phyloP scores from a whole-genome alignment of 352 stramenopile genomes.

The Phytophthora syringae region DNA sequence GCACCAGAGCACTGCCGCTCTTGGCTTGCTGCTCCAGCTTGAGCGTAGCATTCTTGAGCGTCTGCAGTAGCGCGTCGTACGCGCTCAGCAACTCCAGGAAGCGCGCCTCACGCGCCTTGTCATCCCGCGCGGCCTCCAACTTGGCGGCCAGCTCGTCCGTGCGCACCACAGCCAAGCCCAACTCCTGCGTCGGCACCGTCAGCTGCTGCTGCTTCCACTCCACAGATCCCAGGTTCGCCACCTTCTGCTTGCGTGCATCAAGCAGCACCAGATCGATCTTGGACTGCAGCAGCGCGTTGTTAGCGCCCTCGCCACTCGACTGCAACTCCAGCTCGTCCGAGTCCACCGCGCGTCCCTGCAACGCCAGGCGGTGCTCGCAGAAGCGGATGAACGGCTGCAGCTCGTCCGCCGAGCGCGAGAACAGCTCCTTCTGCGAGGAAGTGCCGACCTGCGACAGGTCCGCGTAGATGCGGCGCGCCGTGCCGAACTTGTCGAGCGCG shows the following conservation, averaged over 20 bases:
- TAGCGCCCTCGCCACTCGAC: conserved; percentile 67
- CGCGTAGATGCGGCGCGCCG: conserved; percentile 84
- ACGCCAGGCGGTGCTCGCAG: conserved; percentile 78
- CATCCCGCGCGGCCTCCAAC: conserved; percentile 54
- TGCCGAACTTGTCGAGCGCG: conserved; percentile 83
- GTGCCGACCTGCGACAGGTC: conserved; percentile 85
- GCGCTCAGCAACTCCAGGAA: conserved; percentile 78
- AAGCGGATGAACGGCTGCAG: conserved; percentile 88
- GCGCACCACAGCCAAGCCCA: conserved; percentile 70
- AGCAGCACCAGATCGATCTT: conserved; percentile 87
- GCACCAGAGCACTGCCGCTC: conserved; percentile 72
- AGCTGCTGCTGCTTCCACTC: conserved; percentile 85
- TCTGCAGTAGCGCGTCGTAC: conserved; percentile 73
- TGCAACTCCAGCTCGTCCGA: conserved; percentile 58
- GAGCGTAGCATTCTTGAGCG: conserved; percentile 66
- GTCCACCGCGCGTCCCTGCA: conserved; percentile 59
- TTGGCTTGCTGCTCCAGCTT: conserved; percentile 83
- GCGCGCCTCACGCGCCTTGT: conserved; percentile 74
- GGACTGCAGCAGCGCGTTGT: conserved; percentile 77
- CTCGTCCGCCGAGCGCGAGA: conserved; percentile 71
- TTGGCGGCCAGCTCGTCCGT: conserved; percentile 76
- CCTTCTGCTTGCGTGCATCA: conserved; percentile 87
- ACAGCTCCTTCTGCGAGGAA: conserved; percentile 82
- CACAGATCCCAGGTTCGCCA: conserved; percentile 79
- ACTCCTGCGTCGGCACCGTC: conserved; percentile 72